A percentile compares a stretch with the other conserved stretches of the same genome.
Evolutionary conservation across 2,329 filamentous ascomycete species (phyloP).

Genomic region (Tolypocladium amazonense): DNA sequence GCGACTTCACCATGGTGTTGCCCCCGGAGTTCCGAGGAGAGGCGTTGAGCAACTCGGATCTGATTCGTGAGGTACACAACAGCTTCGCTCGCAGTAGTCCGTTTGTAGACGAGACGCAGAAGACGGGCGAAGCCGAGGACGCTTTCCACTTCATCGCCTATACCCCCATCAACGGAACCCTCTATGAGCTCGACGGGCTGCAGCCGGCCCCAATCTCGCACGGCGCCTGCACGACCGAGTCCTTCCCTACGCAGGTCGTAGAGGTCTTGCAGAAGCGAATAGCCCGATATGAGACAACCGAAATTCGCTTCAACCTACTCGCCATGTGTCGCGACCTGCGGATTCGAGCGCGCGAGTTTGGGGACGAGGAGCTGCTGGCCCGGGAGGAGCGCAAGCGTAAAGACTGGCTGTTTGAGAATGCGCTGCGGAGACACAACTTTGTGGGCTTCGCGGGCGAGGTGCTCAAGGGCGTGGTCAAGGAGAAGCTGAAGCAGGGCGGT

Average conservation of each 20-base stretch:
- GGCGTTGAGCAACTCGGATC: constrained; percentile 51
- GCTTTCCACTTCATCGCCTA: constrained; percentile 98
- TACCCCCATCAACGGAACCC: constrained; percentile 62
- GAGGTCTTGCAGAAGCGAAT: constrained; percentile 79
- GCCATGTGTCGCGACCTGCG: constrained; percentile 83
- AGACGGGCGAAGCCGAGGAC: constrained; percentile 61
- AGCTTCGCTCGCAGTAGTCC: constrained; percentile 81
- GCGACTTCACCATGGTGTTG: constrained; percentile 78
- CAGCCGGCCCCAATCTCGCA: constrained; percentile 89
- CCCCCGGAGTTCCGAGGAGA: constrained; percentile 61
- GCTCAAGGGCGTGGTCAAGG: constrained; percentile 70
- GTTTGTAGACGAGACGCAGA: constrained; percentile 82
- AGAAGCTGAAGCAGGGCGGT: constrained; percentile 58
- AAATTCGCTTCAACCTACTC: constrained; percentile 93
- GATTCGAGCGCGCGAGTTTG: constrained; percentile 65
- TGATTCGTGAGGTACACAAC: constrained; percentile 75
- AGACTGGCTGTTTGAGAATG: constrained; percentile 93
- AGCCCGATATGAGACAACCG: constrained; percentile 69
- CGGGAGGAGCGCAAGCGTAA: constrained; percentile 74
- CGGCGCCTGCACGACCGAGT: constrained; percentile 56
- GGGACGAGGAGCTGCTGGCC: constrained; percentile 67
- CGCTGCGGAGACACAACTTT: constrained; percentile 85
- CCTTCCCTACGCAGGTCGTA: constrained; percentile 73
- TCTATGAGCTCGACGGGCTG: constrained; percentile 93
- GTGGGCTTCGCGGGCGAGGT: constrained; percentile 90